These are phyloP conservation scores for Xylaria palmicola DNA, from an alignment of 495 filamentous ascomycete species.

Conservation along the genomic window DNA sequence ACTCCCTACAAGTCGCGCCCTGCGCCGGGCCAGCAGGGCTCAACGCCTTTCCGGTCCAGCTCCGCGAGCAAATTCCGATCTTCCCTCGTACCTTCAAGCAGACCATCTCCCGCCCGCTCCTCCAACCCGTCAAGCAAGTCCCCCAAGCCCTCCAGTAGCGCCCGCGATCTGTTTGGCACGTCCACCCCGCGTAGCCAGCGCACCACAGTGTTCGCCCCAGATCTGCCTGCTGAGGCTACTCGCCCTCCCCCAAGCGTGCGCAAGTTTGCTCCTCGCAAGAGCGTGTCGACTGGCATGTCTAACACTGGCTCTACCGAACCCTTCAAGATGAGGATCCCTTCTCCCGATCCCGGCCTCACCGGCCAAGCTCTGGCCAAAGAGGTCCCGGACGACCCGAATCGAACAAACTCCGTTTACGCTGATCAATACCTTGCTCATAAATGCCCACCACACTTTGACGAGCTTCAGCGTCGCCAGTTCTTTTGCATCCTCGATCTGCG, in stretches of 20 bases:
- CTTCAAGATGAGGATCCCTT: constrained; percentile 49
- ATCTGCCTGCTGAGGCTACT: constrained; percentile 26
- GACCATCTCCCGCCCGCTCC: constrained; percentile 19
- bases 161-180: constrained; percentile 40
- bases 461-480: constrained; percentile 50
- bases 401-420: constrained; percentile 46
- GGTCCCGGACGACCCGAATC: constrained; percentile 41
- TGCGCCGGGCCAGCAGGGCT: constrained; percentile 30
- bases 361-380: constrained; percentile 46
- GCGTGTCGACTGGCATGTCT: constrained; percentile 32
- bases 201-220: constrained; percentile 37
- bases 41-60: constrained; percentile 32
- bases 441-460: constrained; percentile 48
- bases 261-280: constrained; percentile 27
- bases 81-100: constrained; percentile 29
- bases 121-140: constrained; percentile 16
- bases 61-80: constrained; percentile 29
- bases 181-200: constrained; percentile 32
- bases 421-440: constrained; percentile 50
- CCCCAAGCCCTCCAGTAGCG: constrained; percentile 13
- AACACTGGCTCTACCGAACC: constrained; percentile 38
- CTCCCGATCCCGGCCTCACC: constrained; percentile 44
- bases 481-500: constrained; percentile 54
- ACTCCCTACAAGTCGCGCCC: constrained; percentile 32
- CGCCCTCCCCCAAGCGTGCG: constrained; percentile 20